Base-by-base conservation (phyloP, 345 rosid species). In the Nasturtium officinale region DNA sequence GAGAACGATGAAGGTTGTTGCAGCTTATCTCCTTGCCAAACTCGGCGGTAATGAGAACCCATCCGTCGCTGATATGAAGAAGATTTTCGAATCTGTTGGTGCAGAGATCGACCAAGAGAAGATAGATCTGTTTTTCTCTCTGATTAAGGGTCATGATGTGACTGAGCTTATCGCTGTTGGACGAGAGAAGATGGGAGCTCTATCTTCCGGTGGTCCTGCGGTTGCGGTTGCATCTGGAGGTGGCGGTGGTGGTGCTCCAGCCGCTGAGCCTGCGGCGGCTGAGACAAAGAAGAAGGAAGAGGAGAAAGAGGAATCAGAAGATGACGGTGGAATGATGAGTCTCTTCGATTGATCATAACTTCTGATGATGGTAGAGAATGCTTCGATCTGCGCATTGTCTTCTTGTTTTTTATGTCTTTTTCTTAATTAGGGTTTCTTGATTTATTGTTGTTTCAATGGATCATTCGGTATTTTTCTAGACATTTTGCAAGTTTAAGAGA, bases 251-350 rank as follows among this genome's bases (percentile, higher is more conserved):
- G 89, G 59, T 54, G 78, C 55, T 67, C 85, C 83, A 52, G 86
- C 83, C 0, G 76, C 90, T 17, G 72, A 37, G 67, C 61, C 66
- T 35, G 66, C 53, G 9, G 67, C 45, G 53, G 87, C 90, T 33
- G 88, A 83, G 13, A 84, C 79, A 77, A 76, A 88, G 38, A 89
- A 85, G 84, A 88, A 88, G 76, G 88, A 82, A n/a, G 91, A 86
- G 64, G 94, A 90, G 84, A 87, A 86, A 59, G 96, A 90, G 62
- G 96, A 90, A 67, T 85, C 89, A 4, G 95, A 90, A 5, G 95
- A 89, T 33, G 92, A 90, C 3, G 90, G 61, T 57, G 72, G 60
- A 9, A 74, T 74, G 78, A 74, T 74, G 72, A 52, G 67, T 26
- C 74, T 59, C 48, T 70, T 74, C 58, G 78, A 74, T 20, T 74